Base-by-base conservation (phyloP, 257 asterid genomes). In the Osmanthus fragrans region DNA sequence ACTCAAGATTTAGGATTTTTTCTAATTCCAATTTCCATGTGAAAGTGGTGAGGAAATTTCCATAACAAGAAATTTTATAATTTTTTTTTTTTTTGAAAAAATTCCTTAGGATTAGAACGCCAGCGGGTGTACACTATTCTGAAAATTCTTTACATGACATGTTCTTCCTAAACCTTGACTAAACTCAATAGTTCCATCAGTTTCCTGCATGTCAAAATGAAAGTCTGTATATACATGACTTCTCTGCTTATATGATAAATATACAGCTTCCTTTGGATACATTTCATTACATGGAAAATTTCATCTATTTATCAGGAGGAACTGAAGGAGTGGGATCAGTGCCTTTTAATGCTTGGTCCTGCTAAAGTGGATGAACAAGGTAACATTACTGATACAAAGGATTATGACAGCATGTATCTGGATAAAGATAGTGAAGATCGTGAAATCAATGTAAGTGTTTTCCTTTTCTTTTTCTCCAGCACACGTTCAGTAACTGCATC, bases 391-490 rank as follows among this genome's bases (percentile, higher is more conserved):
- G 97, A 89, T 79, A 79, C 92, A 51, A 92, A 89, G 84, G 99
- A 96, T 68, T 90, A 76, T 81, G 88, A 70, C 70, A 86, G 86
- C 88, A 93, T 88, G 93, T 89, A 90, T 81, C 88, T 92, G 84
- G 97, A 96, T 78, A 96, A 92, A 90, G 99, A 96, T 76, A 86
- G 92, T 33, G 98, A 96, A 90, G 98, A 96, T 84, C 98, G 97
- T 70, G 99, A 96, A 87, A 96, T 96, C 80, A 93, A 93, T 85
- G 99, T 93, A 84, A 86, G 94, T 88, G 32, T 60, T 60, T 73
- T 37, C 16, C 60, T 64, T 60, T 76, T 40, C n/a, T 73, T 79
- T 71, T 27, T 73, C 65, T 74, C 68, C 73, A 23, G 34, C 56
- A 49, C 27, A 76, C 72, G 39, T 79, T 58, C 75, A 73, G 74